A percentile compares a stretch with the other conserved stretches of the same genome.
Conservation (phyloP, 768 basidiomycete species). For the Lactarius sanguifluus region DNA sequence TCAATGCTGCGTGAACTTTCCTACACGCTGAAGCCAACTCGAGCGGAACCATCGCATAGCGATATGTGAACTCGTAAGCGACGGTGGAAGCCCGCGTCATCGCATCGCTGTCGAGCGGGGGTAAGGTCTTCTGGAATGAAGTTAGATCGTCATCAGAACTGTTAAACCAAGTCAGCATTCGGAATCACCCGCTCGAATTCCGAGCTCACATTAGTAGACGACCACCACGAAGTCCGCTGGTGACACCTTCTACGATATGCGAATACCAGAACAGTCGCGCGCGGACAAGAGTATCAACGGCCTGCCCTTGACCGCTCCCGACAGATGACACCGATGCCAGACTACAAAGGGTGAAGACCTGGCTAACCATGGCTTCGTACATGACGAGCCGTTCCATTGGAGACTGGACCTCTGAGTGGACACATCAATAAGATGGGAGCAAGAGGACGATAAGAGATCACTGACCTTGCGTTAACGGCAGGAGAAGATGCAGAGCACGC, state of each 20-base stretch:
- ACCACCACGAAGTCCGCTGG: constrained; percentile 80
- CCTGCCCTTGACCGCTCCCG: constrained; percentile 50
- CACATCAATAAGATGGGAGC: constrained; percentile 18
- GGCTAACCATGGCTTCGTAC: constrained; percentile 80
- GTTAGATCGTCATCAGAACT: constrained; percentile 78
- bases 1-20: constrained; percentile 72
- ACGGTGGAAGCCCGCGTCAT: constrained; percentile 40
- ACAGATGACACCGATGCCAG: constrained; percentile 47
- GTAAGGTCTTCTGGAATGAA: constrained; percentile 63
- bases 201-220: constrained; percentile 70
- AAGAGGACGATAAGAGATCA: constrained; percentile 17
- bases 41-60: constrained; percentile 67
- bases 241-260: constrained; percentile 80
- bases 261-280: constrained; percentile 90
- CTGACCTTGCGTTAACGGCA: constrained; percentile 84
- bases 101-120: constrained; percentile 24
- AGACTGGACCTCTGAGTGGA: constrained; percentile 41
- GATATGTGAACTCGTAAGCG: constrained; percentile 53
- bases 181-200: constrained; percentile 9
- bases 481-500: constrained; percentile 69
- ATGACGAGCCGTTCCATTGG: constrained; percentile 56
- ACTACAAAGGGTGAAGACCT: constrained; percentile 74
- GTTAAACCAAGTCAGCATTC: constrained; percentile 16
- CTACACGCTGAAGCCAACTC: constrained; percentile 76
- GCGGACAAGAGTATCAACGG: constrained; percentile 60